Percentiles rank a stretch among this genome's conserved stretches.
Evolutionary conservation across 1,284 basidiomycete species (phyloP).

Genomic region (Inonotus obliquus): DNA sequence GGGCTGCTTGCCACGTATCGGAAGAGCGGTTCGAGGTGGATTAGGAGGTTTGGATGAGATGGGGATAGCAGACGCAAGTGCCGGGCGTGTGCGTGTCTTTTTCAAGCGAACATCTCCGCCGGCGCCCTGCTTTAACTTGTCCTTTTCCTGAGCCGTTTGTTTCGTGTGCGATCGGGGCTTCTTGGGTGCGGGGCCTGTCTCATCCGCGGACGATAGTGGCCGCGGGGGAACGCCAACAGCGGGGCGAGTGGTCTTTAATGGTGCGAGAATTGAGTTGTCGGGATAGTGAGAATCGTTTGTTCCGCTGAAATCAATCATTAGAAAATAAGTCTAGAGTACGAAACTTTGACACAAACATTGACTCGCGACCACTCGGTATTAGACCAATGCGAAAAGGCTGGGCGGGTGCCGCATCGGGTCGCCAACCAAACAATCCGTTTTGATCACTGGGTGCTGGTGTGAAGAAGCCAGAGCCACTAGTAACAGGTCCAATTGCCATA

Average conservation of each 20-base stretch:
- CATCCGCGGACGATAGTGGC: constrained; percentile 74
- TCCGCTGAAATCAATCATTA: constrained; percentile 34
- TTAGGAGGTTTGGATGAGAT: constrained; percentile 49
- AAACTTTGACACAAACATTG: constrained; percentile 39
- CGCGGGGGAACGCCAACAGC: constrained; percentile 49
- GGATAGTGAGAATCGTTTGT: constrained; percentile 59
- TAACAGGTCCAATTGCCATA: constrained; percentile 36
- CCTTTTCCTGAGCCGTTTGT: constrained; percentile 38
- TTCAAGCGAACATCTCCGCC: constrained; percentile 60
- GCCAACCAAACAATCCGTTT: constrained; percentile 51
- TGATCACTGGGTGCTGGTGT: constrained; percentile 62
- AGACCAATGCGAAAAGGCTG: constrained; percentile 56
- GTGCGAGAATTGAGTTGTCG: constrained; percentile 57
- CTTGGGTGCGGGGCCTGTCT: constrained; percentile 71
- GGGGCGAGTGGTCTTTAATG: constrained; percentile 36
- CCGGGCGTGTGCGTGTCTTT: constrained; percentile 82
- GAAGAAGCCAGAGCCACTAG: constrained; percentile 69
- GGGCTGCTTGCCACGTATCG: constrained; percentile 67
- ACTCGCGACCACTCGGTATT: constrained; percentile 49
- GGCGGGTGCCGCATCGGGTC: constrained; percentile 42
- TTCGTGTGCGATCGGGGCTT: constrained; percentile 61
- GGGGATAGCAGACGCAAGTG: constrained; percentile 73
- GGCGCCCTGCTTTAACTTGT: constrained; percentile 43
- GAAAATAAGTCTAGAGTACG: not conserved
- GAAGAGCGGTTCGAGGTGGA: constrained; percentile 15